Base-by-base conservation (phyloP, 2,329 filamentous ascomycete genomes). In the Lecanicillium sp. region DNA sequence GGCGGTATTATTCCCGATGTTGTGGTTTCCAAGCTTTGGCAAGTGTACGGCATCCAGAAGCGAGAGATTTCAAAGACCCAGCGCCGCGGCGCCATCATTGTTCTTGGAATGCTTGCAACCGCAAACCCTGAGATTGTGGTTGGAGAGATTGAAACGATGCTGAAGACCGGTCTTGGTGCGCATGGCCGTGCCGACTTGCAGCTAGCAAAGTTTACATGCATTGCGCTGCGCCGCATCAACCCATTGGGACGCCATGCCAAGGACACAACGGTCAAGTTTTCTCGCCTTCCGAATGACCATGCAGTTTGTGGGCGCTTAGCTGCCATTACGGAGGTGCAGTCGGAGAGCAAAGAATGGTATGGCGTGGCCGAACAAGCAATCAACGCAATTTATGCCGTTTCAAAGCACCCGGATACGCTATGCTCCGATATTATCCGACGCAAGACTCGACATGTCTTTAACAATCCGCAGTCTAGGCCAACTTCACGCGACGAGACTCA, bases 291-390 rank as follows among this genome's bases (percentile, higher is more conserved):
- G 5, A 98, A 95, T 52, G 89, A 95, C 43, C 90, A 98, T 55
- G 87, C 89, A 8, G 84, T 96, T 14, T 68, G 95, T 19, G 68
- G 73, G 4, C 83, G 83, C 51, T 71, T 98, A 8, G 87, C 87
- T 9, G 80, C 83, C 15, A 89, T 96, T 51, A 80, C 84, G 14
- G 87, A 95, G 47, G 79, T 95, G 5, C 73, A 80, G 5, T 90
- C 87, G 0, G 82, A 94, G 43, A 94, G 82, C 64, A 92, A 94
- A 55, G 92, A 98, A 57, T 98, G 92, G 85, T 89, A 85, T 51
- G 92, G 92, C 4, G 81, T 96, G 31, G 89, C 92, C 15, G 94
- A 98, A 57, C 92, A 98, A 62, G 90, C 92, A 8, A 86, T 98
- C 56, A 85, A 85, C 48, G 92, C 92, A 34, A 95, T 98, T 35